Conservation (phyloP, 2,329 filamentous ascomycete species). For the Kalmusia sp. region DNA sequence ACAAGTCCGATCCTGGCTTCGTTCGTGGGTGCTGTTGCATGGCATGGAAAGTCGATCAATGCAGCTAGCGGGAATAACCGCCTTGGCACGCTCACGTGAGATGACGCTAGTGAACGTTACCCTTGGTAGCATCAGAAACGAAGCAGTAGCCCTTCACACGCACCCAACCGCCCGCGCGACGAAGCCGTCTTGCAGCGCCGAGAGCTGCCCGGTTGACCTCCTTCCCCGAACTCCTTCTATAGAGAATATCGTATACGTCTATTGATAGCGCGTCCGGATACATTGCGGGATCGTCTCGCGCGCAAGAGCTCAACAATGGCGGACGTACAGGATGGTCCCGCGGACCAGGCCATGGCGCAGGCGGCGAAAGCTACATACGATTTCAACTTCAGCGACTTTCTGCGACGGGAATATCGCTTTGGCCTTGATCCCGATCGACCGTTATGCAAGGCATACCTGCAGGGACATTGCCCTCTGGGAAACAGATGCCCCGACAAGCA, state of each 20-base stretch:
- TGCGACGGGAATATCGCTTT: slow-evolving; percentile 83
- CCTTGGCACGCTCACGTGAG: not conserved
- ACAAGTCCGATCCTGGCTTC: not conserved
- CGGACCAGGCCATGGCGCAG: slow-evolving; percentile 39
- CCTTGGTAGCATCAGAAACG: too few relatives aligned
- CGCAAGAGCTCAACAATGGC: slow-evolving; percentile 28
- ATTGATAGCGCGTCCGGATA: too few relatives aligned
- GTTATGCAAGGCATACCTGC: slow-evolving; percentile 83
- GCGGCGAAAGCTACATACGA: slow-evolving; percentile 57
- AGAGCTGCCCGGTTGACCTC: too few relatives aligned
- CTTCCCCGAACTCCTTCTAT: too few relatives aligned
- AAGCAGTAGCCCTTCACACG: too few relatives aligned
- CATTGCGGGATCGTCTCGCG: too few relatives aligned
- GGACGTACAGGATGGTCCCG: slow-evolving; percentile 35
- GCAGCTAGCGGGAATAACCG: slow-evolving; percentile 4
- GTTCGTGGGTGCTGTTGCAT: not conserved
- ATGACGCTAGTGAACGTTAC: not conserved
- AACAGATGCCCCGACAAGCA: slow-evolving; percentile 87
- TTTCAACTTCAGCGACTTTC: slow-evolving; percentile 87
- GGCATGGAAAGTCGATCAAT: not conserved
- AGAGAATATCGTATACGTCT: too few relatives aligned
- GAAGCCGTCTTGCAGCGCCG: too few relatives aligned
- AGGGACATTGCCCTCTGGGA: slow-evolving; percentile 86
- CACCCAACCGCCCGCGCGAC: too few relatives aligned
- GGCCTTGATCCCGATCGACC: slow-evolving; percentile 74